These are phyloP conservation scores for Apophysomyces variabilis DNA, from an alignment of 371 early-diverging fungal species.

Conservation along the genomic window DNA sequence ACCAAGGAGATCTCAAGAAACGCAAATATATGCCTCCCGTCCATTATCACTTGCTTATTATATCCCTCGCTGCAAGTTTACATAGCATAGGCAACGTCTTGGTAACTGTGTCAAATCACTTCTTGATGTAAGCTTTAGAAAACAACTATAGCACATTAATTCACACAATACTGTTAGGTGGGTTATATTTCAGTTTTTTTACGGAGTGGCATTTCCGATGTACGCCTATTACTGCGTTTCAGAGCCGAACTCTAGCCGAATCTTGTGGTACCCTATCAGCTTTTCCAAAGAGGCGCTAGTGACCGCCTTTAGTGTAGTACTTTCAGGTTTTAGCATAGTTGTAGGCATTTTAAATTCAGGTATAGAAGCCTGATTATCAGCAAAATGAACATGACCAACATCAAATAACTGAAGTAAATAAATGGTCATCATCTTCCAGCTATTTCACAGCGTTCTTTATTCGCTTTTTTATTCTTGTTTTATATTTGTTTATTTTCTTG, in stretches of 20 bases:
- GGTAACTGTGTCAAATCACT: conserved; percentile 26
- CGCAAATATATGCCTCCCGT: conserved; percentile 14
- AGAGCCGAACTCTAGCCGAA: conserved; percentile 28
- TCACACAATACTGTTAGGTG: conserved; percentile 24
- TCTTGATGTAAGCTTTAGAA: conserved; percentile 21
- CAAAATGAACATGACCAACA: too few species aligned
- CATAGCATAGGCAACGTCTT: conserved; percentile 34
- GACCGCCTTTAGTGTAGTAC: conserved; percentile 4
- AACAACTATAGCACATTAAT: not conserved
- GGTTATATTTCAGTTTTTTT: conserved; percentile 35
- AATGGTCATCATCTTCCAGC: too few species aligned
- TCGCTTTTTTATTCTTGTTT: too few species aligned
- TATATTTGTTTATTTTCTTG: not conserved
- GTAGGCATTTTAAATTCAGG: conserved; percentile 20
- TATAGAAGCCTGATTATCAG: not conserved
- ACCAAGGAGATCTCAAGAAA: conserved; percentile 16
- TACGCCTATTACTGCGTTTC: conserved; percentile 32
- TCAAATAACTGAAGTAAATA: too few species aligned
- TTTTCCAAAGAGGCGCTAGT: conserved; percentile 24
- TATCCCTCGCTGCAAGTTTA: conserved; percentile 25
- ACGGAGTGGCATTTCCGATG: conserved; percentile 32
- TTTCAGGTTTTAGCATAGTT: conserved; percentile 20
- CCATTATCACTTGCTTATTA: conserved; percentile 22
- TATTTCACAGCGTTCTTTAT: too few species aligned
- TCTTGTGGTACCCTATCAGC: conserved; percentile 21